Evolutionary conservation across 371 early-diverging fungal genomes (phyloP).

Genomic region (Mortierella sp.): DNA sequence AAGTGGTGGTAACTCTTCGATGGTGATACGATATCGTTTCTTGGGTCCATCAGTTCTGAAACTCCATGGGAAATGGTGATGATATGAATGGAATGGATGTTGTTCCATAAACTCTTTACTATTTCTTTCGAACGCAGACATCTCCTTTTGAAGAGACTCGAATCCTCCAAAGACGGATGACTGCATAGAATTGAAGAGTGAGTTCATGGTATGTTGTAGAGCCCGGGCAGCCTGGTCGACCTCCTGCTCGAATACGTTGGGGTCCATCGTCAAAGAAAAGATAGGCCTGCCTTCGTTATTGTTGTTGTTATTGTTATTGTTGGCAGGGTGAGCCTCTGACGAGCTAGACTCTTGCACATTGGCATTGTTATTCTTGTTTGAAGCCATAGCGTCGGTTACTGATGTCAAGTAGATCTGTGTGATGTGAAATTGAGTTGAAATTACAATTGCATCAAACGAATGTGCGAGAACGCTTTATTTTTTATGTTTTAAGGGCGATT

Average conservation of each 20-base stretch:
- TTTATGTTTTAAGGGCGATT: not conserved
- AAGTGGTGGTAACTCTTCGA: conserved; percentile 37
- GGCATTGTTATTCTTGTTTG: conserved; percentile 19
- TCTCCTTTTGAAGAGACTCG: conserved; percentile 38
- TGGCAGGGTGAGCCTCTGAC: not conserved
- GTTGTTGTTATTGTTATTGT: conserved; percentile 16
- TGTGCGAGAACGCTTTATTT: not conserved
- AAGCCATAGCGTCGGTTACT: conserved; percentile 11
- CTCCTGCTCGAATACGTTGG: conserved; percentile 43
- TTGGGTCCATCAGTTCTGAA: conserved; percentile 35
- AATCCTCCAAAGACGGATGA: conserved; percentile 52
- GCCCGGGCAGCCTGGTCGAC: conserved; percentile 44
- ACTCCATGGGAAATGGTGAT: conserved; percentile 33
- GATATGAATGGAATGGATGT: conserved; percentile 4
- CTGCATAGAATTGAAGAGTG: conserved; percentile 45
- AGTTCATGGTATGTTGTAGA: conserved; percentile 39
- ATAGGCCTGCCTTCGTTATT: conserved; percentile 25
- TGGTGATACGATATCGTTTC: conserved; percentile 46
- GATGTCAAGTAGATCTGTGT: not conserved
- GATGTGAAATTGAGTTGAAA: conserved; percentile 3
- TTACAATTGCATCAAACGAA: not conserved
- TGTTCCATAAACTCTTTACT: conserved; percentile 24
- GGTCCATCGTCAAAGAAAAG: conserved; percentile 49
- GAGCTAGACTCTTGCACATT: not conserved
- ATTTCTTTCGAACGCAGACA: conserved; percentile 33